Conservation (phyloP, 129 eudicot genomes). For the Glebionis coronaria region DNA sequence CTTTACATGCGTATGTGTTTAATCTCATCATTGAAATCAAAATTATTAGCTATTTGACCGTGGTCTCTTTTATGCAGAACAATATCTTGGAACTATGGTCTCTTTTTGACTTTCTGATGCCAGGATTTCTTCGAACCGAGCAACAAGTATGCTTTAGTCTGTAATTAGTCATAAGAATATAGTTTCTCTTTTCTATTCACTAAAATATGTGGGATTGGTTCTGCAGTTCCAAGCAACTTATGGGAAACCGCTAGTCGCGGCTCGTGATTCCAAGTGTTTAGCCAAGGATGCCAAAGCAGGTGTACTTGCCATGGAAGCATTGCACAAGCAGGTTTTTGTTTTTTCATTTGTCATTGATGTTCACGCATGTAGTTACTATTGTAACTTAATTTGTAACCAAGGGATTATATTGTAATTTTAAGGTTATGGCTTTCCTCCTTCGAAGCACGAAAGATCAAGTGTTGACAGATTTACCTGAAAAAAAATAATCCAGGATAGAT, state of each 20-base stretch:
- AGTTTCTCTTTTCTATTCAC: no score
- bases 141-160: constrained; percentile 59
- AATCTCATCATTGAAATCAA: neutral
- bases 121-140: neutral
- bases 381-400: no score
- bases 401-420: constrained; percentile 1
- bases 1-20: neutral
- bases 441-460: constrained; percentile 97
- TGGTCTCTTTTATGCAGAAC: constrained; percentile 51
- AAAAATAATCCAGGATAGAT: constrained; percentile 97
- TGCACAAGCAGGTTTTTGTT: constrained; percentile 81
- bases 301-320: constrained; percentile 98
- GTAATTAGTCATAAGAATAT: neutral
- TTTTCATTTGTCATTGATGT: neutral
- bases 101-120: constrained; percentile 69
- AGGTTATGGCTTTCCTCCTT: constrained; percentile 98
- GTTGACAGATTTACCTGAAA: constrained; percentile 96
- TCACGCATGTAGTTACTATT: constrained; percentile 1
- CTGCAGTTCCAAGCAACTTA: constrained; percentile 90
- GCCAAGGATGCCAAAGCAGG: constrained; percentile 99
- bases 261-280: constrained; percentile 95
- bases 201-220: constrained; percentile 10
- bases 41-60: constrained; percentile 16
- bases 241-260: constrained; percentile 90
- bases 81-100: constrained; percentile 98